These are phyloP conservation scores for Cutaneotrichosporon sp. DNA, from an alignment of 1,284 basidiomycete genomes.

Conservation along the genomic window DNA sequence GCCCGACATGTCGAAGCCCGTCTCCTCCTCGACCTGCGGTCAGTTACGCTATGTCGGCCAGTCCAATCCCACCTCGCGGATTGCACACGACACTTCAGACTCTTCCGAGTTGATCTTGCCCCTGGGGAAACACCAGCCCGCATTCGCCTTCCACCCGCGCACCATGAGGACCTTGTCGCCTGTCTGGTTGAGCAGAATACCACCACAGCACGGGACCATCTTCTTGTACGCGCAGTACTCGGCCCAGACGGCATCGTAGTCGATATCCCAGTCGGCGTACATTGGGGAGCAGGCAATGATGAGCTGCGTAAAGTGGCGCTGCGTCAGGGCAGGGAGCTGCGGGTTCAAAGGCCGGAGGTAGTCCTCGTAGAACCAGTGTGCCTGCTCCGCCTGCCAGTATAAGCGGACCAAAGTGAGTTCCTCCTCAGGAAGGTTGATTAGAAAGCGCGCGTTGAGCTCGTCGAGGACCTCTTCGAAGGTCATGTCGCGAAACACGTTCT, in stretches of 20 bases:
- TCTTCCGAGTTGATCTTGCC: constrained; percentile 98
- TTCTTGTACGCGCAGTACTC: constrained; percentile 81
- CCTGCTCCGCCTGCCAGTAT: constrained; percentile 99
- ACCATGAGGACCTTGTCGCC: constrained; percentile 96
- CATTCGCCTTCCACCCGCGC: constrained; percentile 94
- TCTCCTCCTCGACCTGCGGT: constrained; percentile 81
- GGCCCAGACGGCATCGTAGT: constrained; percentile 48
- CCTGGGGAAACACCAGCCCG: constrained; percentile 97
- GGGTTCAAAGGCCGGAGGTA: constrained; percentile 89
- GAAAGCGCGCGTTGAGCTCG: constrained; percentile 92
- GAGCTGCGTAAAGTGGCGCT: constrained; percentile 92
- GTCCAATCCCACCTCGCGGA: constrained; percentile 66
- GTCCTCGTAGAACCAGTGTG: constrained; percentile 99
- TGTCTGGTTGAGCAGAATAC: constrained; percentile 83
- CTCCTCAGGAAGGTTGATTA: constrained; percentile 90
- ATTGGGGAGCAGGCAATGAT: constrained; percentile 59
- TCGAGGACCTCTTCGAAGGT: constrained; percentile 62
- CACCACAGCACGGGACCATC: constrained; percentile 96
- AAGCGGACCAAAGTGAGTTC: constrained; percentile 88
- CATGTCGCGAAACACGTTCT: constrained; percentile 43
- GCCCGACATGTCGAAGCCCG: constrained; percentile 76
- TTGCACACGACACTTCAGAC: constrained; percentile 72
- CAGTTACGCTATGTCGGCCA: not conserved
- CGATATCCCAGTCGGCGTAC: constrained; percentile 28
- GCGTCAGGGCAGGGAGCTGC: constrained; percentile 74